Evolutionary conservation across 1,284 basidiomycete species (phyloP).

Genomic region (Mycena citricolor): DNA sequence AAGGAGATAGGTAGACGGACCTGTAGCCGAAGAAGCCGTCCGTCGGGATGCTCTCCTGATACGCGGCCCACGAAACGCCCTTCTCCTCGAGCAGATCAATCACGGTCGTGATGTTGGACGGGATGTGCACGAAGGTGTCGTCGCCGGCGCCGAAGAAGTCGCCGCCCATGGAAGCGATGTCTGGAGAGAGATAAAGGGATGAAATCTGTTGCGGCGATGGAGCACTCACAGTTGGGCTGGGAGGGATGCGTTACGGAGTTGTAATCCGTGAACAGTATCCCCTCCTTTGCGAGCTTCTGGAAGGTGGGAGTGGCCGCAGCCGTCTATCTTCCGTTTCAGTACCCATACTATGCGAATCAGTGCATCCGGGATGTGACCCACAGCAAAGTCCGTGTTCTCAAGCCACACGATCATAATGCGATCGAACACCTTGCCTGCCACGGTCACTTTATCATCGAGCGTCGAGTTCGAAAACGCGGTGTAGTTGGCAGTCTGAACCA

Average conservation of each 20-base stretch:
- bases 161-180: constrained; percentile 48
- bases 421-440: constrained; percentile 45
- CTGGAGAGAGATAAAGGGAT: neutral
- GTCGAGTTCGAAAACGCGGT: constrained; percentile 15
- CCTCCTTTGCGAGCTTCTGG: constrained; percentile 48
- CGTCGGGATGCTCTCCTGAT: constrained; percentile 61
- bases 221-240: constrained; percentile 51
- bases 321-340: neutral
- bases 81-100: constrained; percentile 64
- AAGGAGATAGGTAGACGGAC: constrained; percentile 22
- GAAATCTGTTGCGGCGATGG: neutral
- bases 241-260: constrained; percentile 63
- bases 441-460: neutral
- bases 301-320: constrained; percentile 40
- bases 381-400: constrained; percentile 55
- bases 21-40: constrained; percentile 48
- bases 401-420: constrained; percentile 54
- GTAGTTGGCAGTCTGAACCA: constrained; percentile 6
- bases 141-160: constrained; percentile 57
- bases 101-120: constrained; percentile 50
- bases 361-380: constrained; percentile 7
- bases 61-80: constrained; percentile 52
- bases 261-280: constrained; percentile 52
- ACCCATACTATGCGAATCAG: neutral
- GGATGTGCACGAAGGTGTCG: constrained; percentile 37